phyloP scores from a whole-genome alignment of 2,329 filamentous ascomycete genomes.

The Colletotrichum sp. region DNA sequence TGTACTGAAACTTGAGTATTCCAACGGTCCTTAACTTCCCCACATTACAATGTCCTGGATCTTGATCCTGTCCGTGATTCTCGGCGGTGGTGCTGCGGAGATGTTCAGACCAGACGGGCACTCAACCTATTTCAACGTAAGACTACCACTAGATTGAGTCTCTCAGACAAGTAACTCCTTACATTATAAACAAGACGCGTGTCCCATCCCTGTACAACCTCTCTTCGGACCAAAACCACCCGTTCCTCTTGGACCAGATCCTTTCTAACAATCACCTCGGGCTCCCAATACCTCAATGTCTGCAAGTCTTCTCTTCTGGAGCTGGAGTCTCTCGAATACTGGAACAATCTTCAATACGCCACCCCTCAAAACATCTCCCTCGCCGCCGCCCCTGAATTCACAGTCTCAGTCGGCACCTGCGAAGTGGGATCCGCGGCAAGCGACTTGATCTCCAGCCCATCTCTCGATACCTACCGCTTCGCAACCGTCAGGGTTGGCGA shows the following conservation, averaged over 20 bases:
- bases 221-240: neutral
- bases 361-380: neutral
- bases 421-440: neutral
- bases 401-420: neutral
- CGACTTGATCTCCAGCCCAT: neutral
- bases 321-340: accelerated
- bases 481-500: neutral
- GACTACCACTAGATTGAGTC: neutral
- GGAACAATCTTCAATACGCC: neutral
- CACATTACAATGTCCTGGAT: neutral
- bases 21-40: neutral
- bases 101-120: accelerated
- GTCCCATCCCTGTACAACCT: accelerated
- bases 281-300: neutral
- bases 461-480: neutral
- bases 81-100: neutral
- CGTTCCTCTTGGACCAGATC: neutral
- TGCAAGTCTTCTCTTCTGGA: neutral
- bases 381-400: neutral
- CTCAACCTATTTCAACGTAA: accelerated
- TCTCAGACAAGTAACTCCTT: neutral
- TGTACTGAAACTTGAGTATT: neutral
- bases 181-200: accelerated
- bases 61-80: neutral
- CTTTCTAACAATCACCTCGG: neutral